phyloP scores from a whole-genome alignment of 2,329 filamentous ascomycete genomes.

The Cordyceps militaris region DNA sequence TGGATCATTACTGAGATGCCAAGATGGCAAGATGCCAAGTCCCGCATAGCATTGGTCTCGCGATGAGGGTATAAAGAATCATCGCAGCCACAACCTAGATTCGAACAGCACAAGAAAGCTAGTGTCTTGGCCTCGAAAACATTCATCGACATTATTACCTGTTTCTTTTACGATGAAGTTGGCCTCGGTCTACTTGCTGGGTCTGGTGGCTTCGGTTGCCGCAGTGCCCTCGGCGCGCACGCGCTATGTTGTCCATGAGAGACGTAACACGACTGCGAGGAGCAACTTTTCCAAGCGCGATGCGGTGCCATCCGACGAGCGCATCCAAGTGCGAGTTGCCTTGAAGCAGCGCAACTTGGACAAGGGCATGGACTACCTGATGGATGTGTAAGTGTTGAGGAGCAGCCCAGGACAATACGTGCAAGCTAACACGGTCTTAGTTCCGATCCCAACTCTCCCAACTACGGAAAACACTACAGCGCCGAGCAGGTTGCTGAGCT shows the following conservation, averaged over 20 bases:
- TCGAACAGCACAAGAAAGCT: background rate
- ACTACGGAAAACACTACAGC: constrained; percentile 17
- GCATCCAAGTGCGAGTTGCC: background rate
- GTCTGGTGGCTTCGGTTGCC: background rate
- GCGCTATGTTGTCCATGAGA: constrained; percentile 2
- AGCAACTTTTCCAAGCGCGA: background rate
- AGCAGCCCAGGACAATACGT: too few species aligned
- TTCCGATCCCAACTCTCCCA: constrained; percentile 1
- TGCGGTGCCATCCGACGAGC: background rate
- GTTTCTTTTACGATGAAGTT: background rate
- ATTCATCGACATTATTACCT: too few species aligned
- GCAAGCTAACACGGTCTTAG: background rate
- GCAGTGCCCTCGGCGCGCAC: background rate
- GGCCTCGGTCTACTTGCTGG: background rate
- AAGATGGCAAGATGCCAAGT: background rate
- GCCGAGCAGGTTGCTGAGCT: background rate
- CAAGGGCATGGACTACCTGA: background rate
- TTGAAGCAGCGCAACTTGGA: constrained; percentile 7
- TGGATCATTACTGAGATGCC: background rate
- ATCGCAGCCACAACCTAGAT: background rate
- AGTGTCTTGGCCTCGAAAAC: too few species aligned
- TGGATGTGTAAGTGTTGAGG: background rate
- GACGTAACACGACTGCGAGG: background rate
- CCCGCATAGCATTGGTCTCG: too few species aligned
- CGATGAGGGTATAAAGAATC: background rate